Percentiles rank a stretch among this genome's conserved stretches.
Conservation (phyloP, 495 filamentous ascomycete species). For the Cenococcum geophilum region DNA sequence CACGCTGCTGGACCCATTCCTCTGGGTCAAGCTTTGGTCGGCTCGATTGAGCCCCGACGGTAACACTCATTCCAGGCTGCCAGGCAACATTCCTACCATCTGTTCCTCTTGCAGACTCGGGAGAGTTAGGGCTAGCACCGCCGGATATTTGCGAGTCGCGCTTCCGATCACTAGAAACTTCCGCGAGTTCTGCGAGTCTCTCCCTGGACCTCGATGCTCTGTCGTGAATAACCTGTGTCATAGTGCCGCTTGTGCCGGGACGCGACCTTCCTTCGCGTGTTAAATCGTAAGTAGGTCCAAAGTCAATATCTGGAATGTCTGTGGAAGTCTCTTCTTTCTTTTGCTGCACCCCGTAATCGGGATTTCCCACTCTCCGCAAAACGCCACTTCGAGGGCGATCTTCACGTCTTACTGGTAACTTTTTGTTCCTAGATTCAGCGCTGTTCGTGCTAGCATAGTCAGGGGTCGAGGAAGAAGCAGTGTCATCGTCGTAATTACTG, state of each 20-base stretch:
- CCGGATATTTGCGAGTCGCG: constrained; percentile 19
- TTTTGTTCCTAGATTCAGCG: constrained; percentile 22
- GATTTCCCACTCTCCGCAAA: constrained; percentile 69
- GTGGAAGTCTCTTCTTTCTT: constrained; percentile 31
- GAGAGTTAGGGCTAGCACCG: constrained; percentile 34
- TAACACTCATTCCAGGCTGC: constrained; percentile 56
- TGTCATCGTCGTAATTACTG: constrained; percentile 36
- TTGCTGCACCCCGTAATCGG: constrained; percentile 46
- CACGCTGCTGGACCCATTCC: constrained; percentile 82
- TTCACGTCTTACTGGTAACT: constrained; percentile 22
- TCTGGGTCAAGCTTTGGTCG: constrained; percentile 54
- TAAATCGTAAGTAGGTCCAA: constrained; percentile 66
- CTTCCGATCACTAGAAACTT: constrained; percentile 18
- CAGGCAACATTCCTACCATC: constrained; percentile 57
- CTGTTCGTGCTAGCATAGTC: constrained; percentile 45
- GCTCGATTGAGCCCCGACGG: constrained; percentile 11
- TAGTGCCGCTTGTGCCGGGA: constrained; percentile 41
- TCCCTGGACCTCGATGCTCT: constrained; percentile 22
- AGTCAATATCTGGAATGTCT: constrained; percentile 73
- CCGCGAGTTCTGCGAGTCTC: constrained; percentile 17
- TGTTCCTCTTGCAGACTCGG: constrained; percentile 35
- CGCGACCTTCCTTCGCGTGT: constrained; percentile 45
- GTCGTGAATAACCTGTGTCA: constrained; percentile 33
- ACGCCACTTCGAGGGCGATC: constrained; percentile 75
- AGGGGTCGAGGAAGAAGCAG: constrained; percentile 32